Evolutionary conservation across 1,284 basidiomycete genomes (phyloP).

Genomic region (Cutaneotrichosporon sp.): DNA sequence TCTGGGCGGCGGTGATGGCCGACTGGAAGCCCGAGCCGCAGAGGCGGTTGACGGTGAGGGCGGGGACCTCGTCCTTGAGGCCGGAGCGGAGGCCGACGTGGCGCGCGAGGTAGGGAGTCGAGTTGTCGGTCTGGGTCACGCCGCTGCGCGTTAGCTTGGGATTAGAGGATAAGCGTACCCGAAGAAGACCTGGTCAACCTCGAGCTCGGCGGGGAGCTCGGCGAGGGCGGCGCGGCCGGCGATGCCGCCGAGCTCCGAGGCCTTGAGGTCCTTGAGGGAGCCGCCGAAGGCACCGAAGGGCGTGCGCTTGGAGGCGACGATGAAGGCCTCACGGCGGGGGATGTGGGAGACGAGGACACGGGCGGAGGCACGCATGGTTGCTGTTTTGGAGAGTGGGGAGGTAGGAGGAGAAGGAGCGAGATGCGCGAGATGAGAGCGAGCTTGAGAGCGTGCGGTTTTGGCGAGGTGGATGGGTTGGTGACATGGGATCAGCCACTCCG

Average conservation of each 20-base stretch:
- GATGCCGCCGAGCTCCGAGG: slow-evolving; percentile 57
- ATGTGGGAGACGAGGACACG: slow-evolving; percentile 18
- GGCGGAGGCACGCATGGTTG: slow-evolving; percentile 17
- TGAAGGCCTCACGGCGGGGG: slow-evolving; percentile 38
- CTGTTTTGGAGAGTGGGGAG: slow-evolving; percentile 7
- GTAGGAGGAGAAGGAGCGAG: too few relatives aligned
- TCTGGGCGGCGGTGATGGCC: slow-evolving; percentile 59
- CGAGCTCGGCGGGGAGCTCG: slow-evolving; percentile 53
- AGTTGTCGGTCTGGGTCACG: slow-evolving; percentile 56
- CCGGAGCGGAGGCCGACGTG: slow-evolving; percentile 61
- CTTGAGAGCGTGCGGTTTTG: slow-evolving; percentile 3
- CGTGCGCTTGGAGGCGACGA: slow-evolving; percentile 55
- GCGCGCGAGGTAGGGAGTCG: slow-evolving; percentile 59
- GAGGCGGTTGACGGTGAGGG: slow-evolving; percentile 59
- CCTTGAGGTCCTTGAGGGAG: slow-evolving; percentile 55
- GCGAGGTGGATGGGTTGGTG: neutral
- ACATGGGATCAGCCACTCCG: neutral
- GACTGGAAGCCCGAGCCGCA: slow-evolving; percentile 62
- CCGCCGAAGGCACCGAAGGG: slow-evolving; percentile 61
- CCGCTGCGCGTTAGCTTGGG: slow-evolving; percentile 36
- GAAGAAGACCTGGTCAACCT: slow-evolving; percentile 58
- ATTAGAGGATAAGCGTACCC: slow-evolving; percentile 37
- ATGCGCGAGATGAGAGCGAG: neutral
- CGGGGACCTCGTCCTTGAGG: slow-evolving; percentile 57
- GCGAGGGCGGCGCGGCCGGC: slow-evolving; percentile 59